Evolutionary conservation across 202 grass and related monocot species (phyloP).

Genomic region (Schoenoplectus triqueter): DNA sequence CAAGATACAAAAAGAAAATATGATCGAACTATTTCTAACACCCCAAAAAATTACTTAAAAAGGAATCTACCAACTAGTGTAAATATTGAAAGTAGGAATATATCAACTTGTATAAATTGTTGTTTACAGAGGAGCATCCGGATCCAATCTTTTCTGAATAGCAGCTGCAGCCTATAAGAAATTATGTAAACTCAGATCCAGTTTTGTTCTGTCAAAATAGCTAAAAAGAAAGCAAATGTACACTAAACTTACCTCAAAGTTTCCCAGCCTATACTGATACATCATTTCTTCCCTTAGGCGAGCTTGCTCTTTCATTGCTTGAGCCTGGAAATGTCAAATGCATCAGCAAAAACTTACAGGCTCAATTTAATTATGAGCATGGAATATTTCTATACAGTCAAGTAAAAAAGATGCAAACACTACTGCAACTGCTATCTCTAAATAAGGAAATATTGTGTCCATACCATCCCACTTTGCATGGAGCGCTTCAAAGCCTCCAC

Average conservation of each 20-base stretch:
- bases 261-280: conserved; percentile 90
- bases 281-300: conserved; percentile 97
- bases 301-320: conserved; percentile 98
- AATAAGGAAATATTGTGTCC: conserved; percentile 36
- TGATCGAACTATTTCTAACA: conserved; percentile 23
- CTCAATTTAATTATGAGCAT: background rate
- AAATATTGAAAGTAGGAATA: background rate
- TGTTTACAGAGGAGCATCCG: conserved; percentile 70
- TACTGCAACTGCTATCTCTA: background rate
- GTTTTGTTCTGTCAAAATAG: background rate
- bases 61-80: background rate
- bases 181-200: conserved; percentile 13
- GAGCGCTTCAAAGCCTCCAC: conserved; percentile 83
- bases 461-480: conserved; percentile 99
- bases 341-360: background rate
- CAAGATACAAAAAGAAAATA: conserved; percentile 17
- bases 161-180: conserved; percentile 86
- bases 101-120: background rate
- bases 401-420: background rate
- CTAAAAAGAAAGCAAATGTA: conserved; percentile 13
- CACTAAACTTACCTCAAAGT: conserved; percentile 66
- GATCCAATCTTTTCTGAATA: conserved; percentile 96
- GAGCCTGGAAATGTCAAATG: conserved; percentile 61
- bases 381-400: conserved; percentile 15
- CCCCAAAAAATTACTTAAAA: conserved; percentile 16